Conservation (phyloP, 108 stramenopile species). For the Discostella stelligeroides region DNA sequence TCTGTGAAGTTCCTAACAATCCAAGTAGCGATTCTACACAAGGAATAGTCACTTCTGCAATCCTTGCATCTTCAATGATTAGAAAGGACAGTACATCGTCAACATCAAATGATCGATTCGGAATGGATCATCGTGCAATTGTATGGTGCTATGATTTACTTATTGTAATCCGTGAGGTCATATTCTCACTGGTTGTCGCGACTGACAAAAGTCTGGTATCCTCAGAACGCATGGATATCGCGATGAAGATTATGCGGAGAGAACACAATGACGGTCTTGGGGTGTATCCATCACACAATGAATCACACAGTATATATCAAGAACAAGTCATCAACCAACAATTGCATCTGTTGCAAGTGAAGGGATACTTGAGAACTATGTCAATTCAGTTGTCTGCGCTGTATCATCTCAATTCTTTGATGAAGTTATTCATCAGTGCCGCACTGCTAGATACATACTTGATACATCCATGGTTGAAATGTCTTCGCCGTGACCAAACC, state of each 20-base stretch:
- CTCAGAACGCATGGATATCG: slow-evolving; percentile 24
- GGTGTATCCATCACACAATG: background rate
- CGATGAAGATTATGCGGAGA: slow-evolving; percentile 9
- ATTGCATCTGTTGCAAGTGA: slow-evolving; percentile 10
- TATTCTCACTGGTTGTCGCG: slow-evolving; percentile 48
- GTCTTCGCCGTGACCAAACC: background rate
- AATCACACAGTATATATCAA: slow-evolving; percentile 6
- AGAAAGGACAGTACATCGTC: background rate
- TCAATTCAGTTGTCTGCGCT: slow-evolving; percentile 45
- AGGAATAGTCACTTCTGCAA: slow-evolving; percentile 12
- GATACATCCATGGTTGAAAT: slow-evolving; percentile 6
- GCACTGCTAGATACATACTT: slow-evolving; percentile 18
- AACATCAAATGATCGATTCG: slow-evolving; percentile 29
- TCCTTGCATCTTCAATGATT: slow-evolving; percentile 31
- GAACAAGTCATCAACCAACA: slow-evolving; percentile 7
- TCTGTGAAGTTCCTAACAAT: slow-evolving; percentile 43
- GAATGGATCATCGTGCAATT: slow-evolving; percentile 85
- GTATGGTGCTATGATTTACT: slow-evolving; percentile 84
- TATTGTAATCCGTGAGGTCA: slow-evolving; percentile 51
- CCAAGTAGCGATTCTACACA: background rate
- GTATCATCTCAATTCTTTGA: slow-evolving; percentile 43
- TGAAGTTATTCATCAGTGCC: slow-evolving; percentile 31
- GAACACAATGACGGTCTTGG: slow-evolving; percentile 1
- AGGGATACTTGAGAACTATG: slow-evolving; percentile 25
- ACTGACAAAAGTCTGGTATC: slow-evolving; percentile 29